Conservation (phyloP, 2,329 filamentous ascomycete genomes). For the Talaromyces sp. region DNA sequence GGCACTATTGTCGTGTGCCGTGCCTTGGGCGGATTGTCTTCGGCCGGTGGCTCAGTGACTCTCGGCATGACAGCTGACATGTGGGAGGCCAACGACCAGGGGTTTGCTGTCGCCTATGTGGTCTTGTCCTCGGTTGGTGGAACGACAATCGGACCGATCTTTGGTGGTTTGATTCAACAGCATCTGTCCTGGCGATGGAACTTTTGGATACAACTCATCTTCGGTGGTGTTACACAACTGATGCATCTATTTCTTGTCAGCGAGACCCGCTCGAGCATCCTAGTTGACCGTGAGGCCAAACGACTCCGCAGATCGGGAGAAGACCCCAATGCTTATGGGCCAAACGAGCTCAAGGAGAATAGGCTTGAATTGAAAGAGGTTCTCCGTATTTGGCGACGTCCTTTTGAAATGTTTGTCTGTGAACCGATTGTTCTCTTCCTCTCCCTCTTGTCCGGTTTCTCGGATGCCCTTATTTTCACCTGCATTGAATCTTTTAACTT, state of each 20-base stretch:
- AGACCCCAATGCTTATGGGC: conserved; percentile 59
- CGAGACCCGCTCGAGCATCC: conserved; percentile 54
- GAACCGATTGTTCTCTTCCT: conserved; percentile 61
- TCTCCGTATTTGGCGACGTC: conserved; percentile 52
- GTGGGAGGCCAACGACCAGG: conserved; percentile 53
- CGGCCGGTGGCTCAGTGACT: conserved; percentile 60
- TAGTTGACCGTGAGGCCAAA: conserved; percentile 56
- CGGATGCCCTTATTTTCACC: conserved; percentile 62
- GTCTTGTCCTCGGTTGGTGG: conserved; percentile 54
- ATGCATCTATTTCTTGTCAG: conserved; percentile 45
- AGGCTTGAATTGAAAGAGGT: conserved; percentile 55
- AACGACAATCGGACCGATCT: conserved; percentile 42
- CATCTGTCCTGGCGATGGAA: conserved; percentile 53
- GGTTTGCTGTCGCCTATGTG: conserved; percentile 57
- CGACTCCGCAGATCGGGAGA: conserved; percentile 49
- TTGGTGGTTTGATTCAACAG: conserved; percentile 49
- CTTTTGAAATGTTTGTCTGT: conserved; percentile 59
- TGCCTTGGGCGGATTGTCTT: conserved; percentile 57
- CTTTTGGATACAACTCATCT: conserved; percentile 58
- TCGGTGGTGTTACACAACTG: conserved; percentile 50
- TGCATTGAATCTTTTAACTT: conserved; percentile 58
- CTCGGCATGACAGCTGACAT: conserved; percentile 61
- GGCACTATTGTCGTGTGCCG: conserved; percentile 59
- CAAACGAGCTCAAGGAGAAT: conserved; percentile 60
- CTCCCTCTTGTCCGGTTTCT: conserved; percentile 59